phyloP scores from a whole-genome alignment of 345 rosid species.

The Lenwebbia sp. region DNA sequence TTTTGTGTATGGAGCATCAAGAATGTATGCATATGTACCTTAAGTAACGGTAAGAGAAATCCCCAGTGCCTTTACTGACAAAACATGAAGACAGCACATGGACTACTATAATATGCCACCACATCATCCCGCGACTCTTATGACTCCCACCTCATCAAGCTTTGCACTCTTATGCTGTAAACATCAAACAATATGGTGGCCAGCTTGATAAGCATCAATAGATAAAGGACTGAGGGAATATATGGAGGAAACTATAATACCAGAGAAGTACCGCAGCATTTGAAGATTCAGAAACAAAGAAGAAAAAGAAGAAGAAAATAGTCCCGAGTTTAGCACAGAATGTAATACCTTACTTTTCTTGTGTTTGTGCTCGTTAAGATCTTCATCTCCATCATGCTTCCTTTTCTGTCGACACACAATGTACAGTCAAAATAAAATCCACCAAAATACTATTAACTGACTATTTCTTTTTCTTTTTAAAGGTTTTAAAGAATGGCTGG shows the following conservation, averaged over 20 bases:
- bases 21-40: conserved; percentile 35
- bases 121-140: conserved; percentile 79
- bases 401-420: conserved; percentile 52
- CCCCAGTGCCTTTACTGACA: conserved; percentile 41
- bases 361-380: conserved; percentile 75
- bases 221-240: background rate
- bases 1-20: background rate
- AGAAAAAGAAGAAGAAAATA: background rate
- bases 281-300: background rate
- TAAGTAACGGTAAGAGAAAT: conserved; percentile 18
- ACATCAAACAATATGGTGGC: background rate
- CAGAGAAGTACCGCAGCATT: background rate
- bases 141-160: conserved; percentile 81
- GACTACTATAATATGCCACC: conserved; percentile 9
- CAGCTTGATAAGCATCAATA: background rate
- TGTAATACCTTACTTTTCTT: conserved; percentile 77
- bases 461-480: background rate
- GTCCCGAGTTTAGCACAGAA: background rate
- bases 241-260: background rate
- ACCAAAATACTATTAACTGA: background rate
- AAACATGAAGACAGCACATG: conserved; percentile 15
- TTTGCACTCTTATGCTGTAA: conserved; percentile 84
- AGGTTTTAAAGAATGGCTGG: background rate
- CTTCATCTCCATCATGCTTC: conserved; percentile 95
- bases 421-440: background rate